These are phyloP conservation scores for Hygrophorus russula DNA, from an alignment of 768 basidiomycete species.

Conservation along the genomic window DNA sequence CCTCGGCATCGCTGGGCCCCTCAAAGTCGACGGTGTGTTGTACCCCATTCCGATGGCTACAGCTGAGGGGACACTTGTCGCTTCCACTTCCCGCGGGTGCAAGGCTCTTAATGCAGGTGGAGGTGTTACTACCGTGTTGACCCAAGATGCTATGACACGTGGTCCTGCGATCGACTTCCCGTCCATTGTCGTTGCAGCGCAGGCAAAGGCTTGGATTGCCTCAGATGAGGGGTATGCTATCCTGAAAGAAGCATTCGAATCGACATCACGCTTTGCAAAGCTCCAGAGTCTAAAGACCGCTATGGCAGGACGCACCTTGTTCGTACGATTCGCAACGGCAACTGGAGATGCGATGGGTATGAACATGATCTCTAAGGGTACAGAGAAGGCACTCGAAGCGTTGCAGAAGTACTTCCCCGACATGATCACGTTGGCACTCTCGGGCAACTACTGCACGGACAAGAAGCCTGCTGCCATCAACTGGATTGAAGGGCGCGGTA, in stretches of 20 bases:
- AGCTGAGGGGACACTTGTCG: constrained; percentile 97
- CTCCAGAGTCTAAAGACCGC: constrained; percentile 79
- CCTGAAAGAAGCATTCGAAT: constrained; percentile 83
- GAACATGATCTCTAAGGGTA: constrained; percentile 99
- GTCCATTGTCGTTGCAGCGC: constrained; percentile 62
- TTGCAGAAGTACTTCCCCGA: constrained; percentile 75
- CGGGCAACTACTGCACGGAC: constrained; percentile 98
- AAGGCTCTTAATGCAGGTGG: constrained; percentile 96
- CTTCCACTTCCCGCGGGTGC: constrained; percentile 93
- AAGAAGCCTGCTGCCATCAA: constrained; percentile 99
- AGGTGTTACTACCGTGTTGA: constrained; percentile 89
- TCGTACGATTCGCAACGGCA: constrained; percentile 84
- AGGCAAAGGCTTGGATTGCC: constrained; percentile 83
- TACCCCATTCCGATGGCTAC: constrained; percentile 98
- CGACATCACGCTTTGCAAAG: constrained; percentile 87
- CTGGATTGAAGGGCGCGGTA: constrained; percentile 98
- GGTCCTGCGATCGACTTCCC: constrained; percentile 99
- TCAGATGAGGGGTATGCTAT: constrained; percentile 64
- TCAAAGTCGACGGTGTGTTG: constrained; percentile 76
- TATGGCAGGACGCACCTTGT: constrained; percentile 88
- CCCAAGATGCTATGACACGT: constrained; percentile 92
- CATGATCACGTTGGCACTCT: constrained; percentile 84
- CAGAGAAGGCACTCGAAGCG: constrained; percentile 84
- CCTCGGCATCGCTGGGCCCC: constrained; percentile 91
- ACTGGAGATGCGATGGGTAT: constrained; percentile 99